Conservation (phyloP, 2,329 filamentous ascomycete species). For the Trichophyton benhamiae region DNA sequence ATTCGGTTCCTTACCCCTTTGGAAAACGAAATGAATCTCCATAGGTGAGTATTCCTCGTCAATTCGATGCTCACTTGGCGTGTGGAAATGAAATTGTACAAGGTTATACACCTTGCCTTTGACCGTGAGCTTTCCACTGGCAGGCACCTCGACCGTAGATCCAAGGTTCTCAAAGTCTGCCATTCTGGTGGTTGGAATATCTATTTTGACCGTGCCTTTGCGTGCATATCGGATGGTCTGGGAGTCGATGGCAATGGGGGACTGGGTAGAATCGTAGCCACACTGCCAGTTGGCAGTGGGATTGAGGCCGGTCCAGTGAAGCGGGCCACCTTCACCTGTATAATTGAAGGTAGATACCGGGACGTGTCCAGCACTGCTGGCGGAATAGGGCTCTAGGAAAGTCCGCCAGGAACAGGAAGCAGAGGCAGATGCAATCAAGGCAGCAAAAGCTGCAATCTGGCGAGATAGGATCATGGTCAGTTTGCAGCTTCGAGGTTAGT, state of each 20-base stretch:
- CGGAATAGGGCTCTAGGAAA: neutral
- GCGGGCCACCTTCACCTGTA: neutral
- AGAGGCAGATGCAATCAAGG: neutral
- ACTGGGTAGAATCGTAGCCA: neutral
- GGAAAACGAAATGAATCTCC: conserved; percentile 48
- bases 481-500: no score
- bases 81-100: conserved; percentile 50
- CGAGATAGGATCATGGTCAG: neutral
- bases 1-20: conserved; percentile 20
- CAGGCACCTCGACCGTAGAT: conserved; percentile 39
- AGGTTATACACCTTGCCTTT: conserved; percentile 33
- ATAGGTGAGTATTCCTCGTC: conserved; percentile 37
- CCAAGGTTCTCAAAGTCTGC: conserved; percentile 37
- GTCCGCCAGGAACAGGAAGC: neutral
- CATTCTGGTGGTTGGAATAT: neutral
- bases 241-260: neutral
- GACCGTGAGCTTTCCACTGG: conserved; percentile 39
- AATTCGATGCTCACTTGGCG: conserved; percentile 47
- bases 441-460: neutral
- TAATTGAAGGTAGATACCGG: neutral
- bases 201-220: neutral
- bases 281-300: neutral
- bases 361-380: neutral
- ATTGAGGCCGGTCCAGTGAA: neutral
- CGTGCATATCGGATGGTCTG: neutral